These are phyloP conservation scores for Colletotrichum somersetense DNA, from an alignment of 2,329 filamentous ascomycete species.

Conservation along the genomic window DNA sequence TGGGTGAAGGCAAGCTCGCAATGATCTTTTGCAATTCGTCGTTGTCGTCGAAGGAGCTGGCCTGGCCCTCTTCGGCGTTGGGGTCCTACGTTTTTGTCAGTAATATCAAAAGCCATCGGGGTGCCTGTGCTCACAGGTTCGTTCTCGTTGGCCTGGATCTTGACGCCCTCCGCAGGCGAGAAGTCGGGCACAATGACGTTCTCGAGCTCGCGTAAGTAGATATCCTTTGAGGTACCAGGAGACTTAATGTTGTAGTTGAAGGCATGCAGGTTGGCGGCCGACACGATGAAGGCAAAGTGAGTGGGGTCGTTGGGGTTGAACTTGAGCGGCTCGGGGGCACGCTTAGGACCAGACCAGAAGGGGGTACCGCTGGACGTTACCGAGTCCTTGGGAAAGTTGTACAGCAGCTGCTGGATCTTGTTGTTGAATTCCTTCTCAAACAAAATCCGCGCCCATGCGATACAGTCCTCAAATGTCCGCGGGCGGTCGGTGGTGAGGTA, in stretches of 20 bases:
- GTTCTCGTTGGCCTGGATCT: slow-evolving; percentile 96
- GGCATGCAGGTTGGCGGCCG: slow-evolving; percentile 91
- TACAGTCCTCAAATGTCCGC: slow-evolving; percentile 93
- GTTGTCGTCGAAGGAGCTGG: slow-evolving; percentile 74
- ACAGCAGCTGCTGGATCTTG: slow-evolving; percentile 92
- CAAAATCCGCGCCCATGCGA: slow-evolving; percentile 91
- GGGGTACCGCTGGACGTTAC: slow-evolving; percentile 87
- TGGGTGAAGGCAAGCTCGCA: slow-evolving; percentile 80
- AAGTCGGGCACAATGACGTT: slow-evolving; percentile 98
- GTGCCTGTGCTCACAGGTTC: slow-evolving; percentile 75
- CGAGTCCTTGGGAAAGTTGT: slow-evolving; percentile 97
- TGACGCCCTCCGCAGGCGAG: slow-evolving; percentile 87
- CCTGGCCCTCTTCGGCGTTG: slow-evolving; percentile 70
- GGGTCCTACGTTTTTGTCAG: slow-evolving; percentile 72
- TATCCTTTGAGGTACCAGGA: slow-evolving; percentile 76
- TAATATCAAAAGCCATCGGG: neutral
- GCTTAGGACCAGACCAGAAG: slow-evolving; percentile 99
- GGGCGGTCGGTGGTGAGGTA: slow-evolving; percentile 94
- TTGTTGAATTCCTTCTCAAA: slow-evolving; percentile 99
- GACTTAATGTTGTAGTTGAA: slow-evolving; percentile 98
- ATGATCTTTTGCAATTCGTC: slow-evolving; percentile 81
- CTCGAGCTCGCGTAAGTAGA: slow-evolving; percentile 85
- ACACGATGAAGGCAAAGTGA: slow-evolving; percentile 88
- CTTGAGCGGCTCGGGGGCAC: slow-evolving; percentile 90
- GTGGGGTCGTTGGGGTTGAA: slow-evolving; percentile 88